Conservation (phyloP, 257 asterid species). For the Solanum peruvianum region DNA sequence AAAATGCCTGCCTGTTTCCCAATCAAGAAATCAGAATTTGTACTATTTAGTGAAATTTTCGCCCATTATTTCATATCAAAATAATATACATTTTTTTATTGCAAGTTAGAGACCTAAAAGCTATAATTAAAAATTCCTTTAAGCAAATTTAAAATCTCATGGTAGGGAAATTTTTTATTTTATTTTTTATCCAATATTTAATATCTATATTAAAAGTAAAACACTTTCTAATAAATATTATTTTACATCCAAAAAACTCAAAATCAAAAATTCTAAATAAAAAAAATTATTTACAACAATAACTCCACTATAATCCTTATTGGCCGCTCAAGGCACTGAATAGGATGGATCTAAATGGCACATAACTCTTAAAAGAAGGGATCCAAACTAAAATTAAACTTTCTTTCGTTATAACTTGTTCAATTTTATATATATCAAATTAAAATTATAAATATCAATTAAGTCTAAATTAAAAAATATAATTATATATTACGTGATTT, state of each 20-base stretch:
- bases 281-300: fast-evolving
- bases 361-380: neutral
- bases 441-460: too few relatives aligned
- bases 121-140: too few relatives aligned
- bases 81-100: too few relatives aligned
- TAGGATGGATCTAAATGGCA: neutral
- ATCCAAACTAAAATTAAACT: neutral
- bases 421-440: too few relatives aligned
- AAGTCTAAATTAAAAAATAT: fast-evolving
- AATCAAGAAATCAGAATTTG: neutral
- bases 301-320: too few relatives aligned
- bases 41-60: neutral
- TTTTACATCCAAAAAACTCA: too few relatives aligned
- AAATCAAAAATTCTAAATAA: too few relatives aligned
- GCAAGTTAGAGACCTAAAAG: neutral
- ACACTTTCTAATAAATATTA: fast-evolving
- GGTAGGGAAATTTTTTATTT: too few relatives aligned
- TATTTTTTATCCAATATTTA: fast-evolving
- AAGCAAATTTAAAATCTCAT: neutral
- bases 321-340: neutral
- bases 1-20: neutral
- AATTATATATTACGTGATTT: too few relatives aligned
- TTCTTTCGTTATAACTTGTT: too few relatives aligned
- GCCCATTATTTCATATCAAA: neutral
- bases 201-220: fast-evolving